Evolutionary conservation across 768 basidiomycete genomes (phyloP), one percentile per base, ranked within the genome.

Genomic region (Thelephora aurantiotincta): DNA sequence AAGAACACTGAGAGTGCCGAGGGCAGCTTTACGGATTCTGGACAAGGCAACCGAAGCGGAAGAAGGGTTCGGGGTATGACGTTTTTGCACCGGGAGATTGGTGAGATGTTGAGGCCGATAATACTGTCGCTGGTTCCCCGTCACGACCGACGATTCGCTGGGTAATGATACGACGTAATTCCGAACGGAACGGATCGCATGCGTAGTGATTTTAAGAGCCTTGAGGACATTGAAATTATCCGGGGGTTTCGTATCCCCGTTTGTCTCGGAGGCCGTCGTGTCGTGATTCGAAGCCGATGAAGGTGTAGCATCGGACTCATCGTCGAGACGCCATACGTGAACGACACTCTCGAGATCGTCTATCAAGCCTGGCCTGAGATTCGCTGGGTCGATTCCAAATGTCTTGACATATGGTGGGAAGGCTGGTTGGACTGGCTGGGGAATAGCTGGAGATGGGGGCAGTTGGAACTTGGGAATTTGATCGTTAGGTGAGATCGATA

Each of bases 121-220:
- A 19, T 80, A 47, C 26, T 50, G 43, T 44, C 48, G 48, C 30
- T 18, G 51, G 35, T 55, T 48, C 26, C 54, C 52, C 1, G 63
- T 54, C 67, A 42, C 70, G 67, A 35, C 70, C 4, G 9, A 30
- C 70, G 57, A 73, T 52, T 89, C 84, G 57, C 89, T 80, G 0
- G 88, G 89, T 12, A 92, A 74, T 0, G 83, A 78, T 30, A 92
- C 67, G 16, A 91, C 66, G 60, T 91, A 92, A 59, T 87, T 87
- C 11, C 90, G 75, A 30, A 88, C 82, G 12, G 82, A 80, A 33
- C 91, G 78, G 43, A 96, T 78, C 3, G 85, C 78, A 35, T 72
- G 74, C 6, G 89, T 90, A 0, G 90, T 92, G 1, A 71, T 77
- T 61, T 87, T 82, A 49, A 94, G 74, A 4, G 80, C 67, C 4